phyloP scores from a whole-genome alignment of 805 yeast genomes.

The Hanseniaspora thailandica region DNA sequence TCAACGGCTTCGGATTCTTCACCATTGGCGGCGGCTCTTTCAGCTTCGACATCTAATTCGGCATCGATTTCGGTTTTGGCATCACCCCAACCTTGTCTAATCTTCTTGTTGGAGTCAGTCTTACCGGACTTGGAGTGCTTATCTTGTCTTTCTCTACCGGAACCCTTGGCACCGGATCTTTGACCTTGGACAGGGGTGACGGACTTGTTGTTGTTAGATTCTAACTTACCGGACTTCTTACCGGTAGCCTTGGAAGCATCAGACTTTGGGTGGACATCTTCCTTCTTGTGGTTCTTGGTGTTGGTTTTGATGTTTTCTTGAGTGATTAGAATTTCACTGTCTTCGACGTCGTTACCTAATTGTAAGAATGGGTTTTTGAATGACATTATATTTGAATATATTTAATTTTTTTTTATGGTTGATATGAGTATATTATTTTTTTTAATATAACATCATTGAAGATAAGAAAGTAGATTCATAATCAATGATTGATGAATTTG shows the following conservation, averaged over 20 bases:
- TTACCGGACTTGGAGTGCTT: conserved; percentile 79
- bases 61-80: conserved; percentile 56
- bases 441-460: background rate
- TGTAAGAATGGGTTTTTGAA: conserved; percentile 56
- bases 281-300: conserved; percentile 79
- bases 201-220: conserved; percentile 55
- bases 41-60: conserved; percentile 33
- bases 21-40: conserved; percentile 43
- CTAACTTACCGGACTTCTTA: conserved; percentile 54
- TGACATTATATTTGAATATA: conserved; percentile 15
- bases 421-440: background rate
- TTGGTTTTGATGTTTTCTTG: conserved; percentile 70
- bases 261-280: conserved; percentile 69
- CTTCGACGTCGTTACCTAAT: conserved; percentile 82
- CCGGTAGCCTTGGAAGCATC: conserved; percentile 58
- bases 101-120: conserved; percentile 73
- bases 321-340: conserved; percentile 42
- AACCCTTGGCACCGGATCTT: conserved; percentile 43
- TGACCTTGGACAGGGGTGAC: conserved; percentile 40
- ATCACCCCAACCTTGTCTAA: conserved; percentile 82
- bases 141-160: conserved; percentile 49
- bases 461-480: background rate
- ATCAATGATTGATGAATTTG: background rate
- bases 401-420: background rate
- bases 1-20: conserved; percentile 41